Percentiles rank a stretch among this genome's conserved stretches.
Conservation (phyloP, 345 rosid species). For the Brassica carinata region DNA sequence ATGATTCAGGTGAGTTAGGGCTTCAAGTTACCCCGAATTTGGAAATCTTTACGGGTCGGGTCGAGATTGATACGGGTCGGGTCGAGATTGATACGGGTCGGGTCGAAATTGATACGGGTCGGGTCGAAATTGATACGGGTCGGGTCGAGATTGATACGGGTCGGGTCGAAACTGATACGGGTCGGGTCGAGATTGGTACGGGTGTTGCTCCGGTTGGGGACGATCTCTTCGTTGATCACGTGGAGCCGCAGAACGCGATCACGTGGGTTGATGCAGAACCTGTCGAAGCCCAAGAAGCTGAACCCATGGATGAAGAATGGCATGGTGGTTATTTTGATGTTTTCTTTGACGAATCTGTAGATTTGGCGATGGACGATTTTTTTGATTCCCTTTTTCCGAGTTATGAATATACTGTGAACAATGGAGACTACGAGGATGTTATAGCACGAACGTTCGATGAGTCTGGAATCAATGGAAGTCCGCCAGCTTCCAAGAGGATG, state of each 20-base stretch:
- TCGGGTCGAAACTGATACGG: slow-evolving; percentile 14
- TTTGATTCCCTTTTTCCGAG: not conserved
- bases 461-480: slow-evolving; percentile 41
- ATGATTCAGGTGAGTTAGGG: slow-evolving; percentile 17
- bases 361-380: not conserved
- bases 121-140: not conserved
- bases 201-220: slow-evolving; percentile 4
- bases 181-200: slow-evolving; percentile 24
- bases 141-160: not conserved
- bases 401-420: slow-evolving; percentile 9
- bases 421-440: slow-evolving; percentile 8
- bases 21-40: slow-evolving; percentile 33
- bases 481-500: slow-evolving; percentile 66
- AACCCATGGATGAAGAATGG: slow-evolving; percentile 34
- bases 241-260: slow-evolving; percentile 29
- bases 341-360: not conserved
- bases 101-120: not conserved
- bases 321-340: slow-evolving; percentile 16
- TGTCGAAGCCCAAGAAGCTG: not conserved
- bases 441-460: slow-evolving; percentile 32
- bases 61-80: not conserved
- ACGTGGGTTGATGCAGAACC: slow-evolving; percentile 10
- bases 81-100: slow-evolving; percentile 26
- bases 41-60: slow-evolving; percentile 25
- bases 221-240: slow-evolving; percentile 5